Conservation (phyloP, 2,329 filamentous ascomycete species). For the Corinectria fuckeliana region DNA sequence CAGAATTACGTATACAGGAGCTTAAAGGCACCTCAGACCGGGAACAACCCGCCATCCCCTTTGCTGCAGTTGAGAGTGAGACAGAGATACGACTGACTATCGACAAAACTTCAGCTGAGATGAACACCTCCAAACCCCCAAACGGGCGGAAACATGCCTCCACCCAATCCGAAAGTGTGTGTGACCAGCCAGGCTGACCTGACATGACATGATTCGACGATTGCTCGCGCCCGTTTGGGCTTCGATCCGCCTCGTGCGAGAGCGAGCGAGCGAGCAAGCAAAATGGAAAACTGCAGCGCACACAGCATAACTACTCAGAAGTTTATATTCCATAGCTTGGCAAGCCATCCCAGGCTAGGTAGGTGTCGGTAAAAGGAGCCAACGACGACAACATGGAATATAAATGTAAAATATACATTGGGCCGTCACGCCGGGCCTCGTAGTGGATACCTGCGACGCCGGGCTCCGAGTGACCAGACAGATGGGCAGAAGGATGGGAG, state of each 20-base stretch:
- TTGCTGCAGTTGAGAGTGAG: background rate
- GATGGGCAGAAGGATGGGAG: conserved; percentile 11
- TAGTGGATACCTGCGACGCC: conserved; percentile 12
- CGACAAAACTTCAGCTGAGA: conserved; percentile 10
- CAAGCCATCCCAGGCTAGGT: background rate
- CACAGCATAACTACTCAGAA: background rate
- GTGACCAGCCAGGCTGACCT: conserved; percentile 9
- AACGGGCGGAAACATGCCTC: conserved; percentile 6
- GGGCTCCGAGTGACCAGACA: conserved; percentile 3
- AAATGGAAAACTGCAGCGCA: background rate
- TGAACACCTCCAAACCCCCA: conserved; percentile 3
- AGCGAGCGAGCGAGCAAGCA: background rate
- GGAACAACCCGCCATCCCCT: background rate
- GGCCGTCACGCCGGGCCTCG: conserved; percentile 2
- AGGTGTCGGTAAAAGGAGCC: background rate
- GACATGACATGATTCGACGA: conserved; percentile 16
- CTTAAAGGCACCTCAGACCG: too few relatives aligned
- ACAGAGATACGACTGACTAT: background rate
- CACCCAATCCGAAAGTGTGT: conserved; percentile 11
- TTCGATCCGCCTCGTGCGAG: conserved; percentile 1
- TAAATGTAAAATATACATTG: conserved; percentile 13
- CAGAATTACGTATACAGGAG: background rate
- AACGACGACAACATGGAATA: background rate
- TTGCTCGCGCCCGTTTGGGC: conserved; percentile 7
- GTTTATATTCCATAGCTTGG: background rate